Base-by-base conservation (phyloP, 208 protist genomes). In the Zelonia costaricensis region DNA sequence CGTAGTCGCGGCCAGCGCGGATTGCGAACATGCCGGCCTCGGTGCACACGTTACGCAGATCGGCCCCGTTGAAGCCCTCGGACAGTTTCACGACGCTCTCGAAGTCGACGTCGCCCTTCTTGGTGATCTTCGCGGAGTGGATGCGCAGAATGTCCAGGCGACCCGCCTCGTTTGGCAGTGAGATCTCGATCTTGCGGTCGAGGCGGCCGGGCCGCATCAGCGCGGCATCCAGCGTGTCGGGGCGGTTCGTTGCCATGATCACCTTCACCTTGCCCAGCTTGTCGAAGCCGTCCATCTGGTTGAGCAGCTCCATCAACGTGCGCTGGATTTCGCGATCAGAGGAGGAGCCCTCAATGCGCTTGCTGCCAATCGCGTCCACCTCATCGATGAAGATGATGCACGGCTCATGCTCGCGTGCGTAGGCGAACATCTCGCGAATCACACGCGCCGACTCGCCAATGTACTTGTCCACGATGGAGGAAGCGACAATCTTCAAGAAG, bases 341-440 rank as follows among this genome's bases (percentile, higher is more conserved):
- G 31, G 91, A 97, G 8, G 97, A 99, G 48, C 98, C 98, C 70
- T 99, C 98, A 70, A 99, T 99, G 59, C 99, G 83, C 51, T 98
- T 93, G 16, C 98, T 98, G 55, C 98, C 99, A 58, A 99, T 99
- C 25, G 99, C 99, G 67, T 99, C 99, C 56, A 99, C 98, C 82
- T 99, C 99, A 82, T 99, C 99, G 85, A 99, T 99, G 76, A 99
- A 99, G 62, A 99, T 99, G 62, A 99, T 98, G 78, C 98, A 99
- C 12, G 99, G 98, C 85, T 99, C 82, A 81, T 99, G 97, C 42
- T 99, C 98, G 8, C 92, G 82, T 15, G 95, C 93, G 80, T 97
- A 98, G 73, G 93, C 97, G 81, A 99, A 99, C 98, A 99, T 99
- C 71, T 99, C 98, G 39, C 99, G 92, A 64, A 99, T 97, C 22